phyloP scores from a whole-genome alignment of 495 filamentous ascomycete species.

The Penicillium turbatum region DNA sequence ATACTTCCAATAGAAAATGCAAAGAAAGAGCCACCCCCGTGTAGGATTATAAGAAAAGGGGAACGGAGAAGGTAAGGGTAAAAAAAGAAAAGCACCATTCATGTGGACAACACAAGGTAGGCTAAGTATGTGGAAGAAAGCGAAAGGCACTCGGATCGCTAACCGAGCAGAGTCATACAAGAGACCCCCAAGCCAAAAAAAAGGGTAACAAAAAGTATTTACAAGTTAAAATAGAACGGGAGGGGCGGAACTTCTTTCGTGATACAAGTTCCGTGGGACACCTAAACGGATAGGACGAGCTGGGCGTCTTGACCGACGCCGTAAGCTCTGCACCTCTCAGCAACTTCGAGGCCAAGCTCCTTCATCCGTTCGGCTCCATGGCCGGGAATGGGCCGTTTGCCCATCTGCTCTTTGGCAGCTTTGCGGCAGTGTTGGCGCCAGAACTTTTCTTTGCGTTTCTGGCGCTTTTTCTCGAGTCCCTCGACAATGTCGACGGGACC shows the following conservation, averaged over 20 bases:
- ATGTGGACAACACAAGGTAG: constrained; percentile 20
- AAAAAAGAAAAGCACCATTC: constrained; percentile 16
- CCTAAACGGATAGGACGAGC: constrained; percentile 77
- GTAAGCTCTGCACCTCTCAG: constrained; percentile 64
- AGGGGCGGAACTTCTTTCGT: constrained; percentile 17
- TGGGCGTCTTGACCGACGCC: constrained; percentile 56
- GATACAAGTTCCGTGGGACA: constrained; percentile 14
- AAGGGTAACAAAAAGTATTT: constrained; percentile 35
- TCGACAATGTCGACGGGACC: constrained; percentile 96
- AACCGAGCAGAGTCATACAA: constrained; percentile 11
- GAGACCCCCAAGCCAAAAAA: constrained; percentile 3
- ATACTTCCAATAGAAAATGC: constrained; percentile 20
- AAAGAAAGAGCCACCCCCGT: constrained; percentile 22
- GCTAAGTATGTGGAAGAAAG: constrained; percentile 25
- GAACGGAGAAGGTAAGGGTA: constrained; percentile 16
- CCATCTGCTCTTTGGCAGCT: constrained; percentile 55
- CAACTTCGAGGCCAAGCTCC: constrained; percentile 84
- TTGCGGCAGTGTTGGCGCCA: constrained; percentile 76
- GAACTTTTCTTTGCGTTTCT: constrained; percentile 85
- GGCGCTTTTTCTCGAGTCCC: constrained; percentile 88
- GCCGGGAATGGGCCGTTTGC: constrained; percentile 62
- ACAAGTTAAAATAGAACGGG: constrained; percentile 23
- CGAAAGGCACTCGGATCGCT: constrained; percentile 23
- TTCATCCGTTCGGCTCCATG: constrained; percentile 92
- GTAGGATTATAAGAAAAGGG: constrained; percentile 17